A percentile compares a stretch with the other conserved stretches of the same genome.
These are phyloP conservation scores for Aspergillus alliaceus DNA, from an alignment of 2,329 filamentous ascomycete genomes.

Conservation along the genomic window DNA sequence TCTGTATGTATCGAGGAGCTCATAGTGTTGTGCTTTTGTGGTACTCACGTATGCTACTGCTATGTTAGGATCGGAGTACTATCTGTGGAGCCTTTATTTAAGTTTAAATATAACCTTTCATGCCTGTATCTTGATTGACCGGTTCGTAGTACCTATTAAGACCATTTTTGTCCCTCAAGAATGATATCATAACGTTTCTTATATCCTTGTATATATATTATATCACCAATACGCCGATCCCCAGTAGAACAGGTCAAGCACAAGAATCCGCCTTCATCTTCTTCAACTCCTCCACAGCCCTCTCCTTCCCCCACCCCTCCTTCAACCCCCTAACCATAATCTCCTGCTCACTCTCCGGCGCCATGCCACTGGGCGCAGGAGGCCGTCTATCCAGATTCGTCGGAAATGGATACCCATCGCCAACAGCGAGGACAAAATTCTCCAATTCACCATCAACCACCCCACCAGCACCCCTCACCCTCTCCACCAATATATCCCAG, in stretches of 20 bases:
- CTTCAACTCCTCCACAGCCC: conserved; percentile 44
- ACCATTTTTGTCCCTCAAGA: too few species aligned
- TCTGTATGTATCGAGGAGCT: too few species aligned
- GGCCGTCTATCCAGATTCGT: conserved; percentile 61
- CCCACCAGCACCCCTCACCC: conserved; percentile 40
- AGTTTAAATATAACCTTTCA: too few species aligned
- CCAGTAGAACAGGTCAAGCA: not conserved
- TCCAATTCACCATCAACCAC: conserved; percentile 42
- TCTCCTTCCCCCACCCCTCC: conserved; percentile 40
- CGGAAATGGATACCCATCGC: conserved; percentile 62
- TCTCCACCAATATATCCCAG: conserved; percentile 55
- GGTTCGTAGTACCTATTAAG: too few species aligned
- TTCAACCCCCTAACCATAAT: conserved; percentile 48
- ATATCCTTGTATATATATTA: too few species aligned
- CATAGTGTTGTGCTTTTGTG: too few species aligned
- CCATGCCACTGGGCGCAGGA: conserved; percentile 59
- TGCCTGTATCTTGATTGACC: too few species aligned
- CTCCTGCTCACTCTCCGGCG: conserved; percentile 60
- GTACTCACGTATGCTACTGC: too few species aligned
- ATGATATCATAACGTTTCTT: not conserved
- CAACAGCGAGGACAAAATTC: conserved; percentile 53
- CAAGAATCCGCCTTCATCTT: conserved; percentile 38
- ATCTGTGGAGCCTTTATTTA: too few species aligned
- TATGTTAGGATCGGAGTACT: too few species aligned
- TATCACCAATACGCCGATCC: too few species aligned